Evolutionary conservation across 495 filamentous ascomycete species (phyloP), one percentile per base, ranked within the genome.

Genomic region (Aspergillus asperescens): DNA sequence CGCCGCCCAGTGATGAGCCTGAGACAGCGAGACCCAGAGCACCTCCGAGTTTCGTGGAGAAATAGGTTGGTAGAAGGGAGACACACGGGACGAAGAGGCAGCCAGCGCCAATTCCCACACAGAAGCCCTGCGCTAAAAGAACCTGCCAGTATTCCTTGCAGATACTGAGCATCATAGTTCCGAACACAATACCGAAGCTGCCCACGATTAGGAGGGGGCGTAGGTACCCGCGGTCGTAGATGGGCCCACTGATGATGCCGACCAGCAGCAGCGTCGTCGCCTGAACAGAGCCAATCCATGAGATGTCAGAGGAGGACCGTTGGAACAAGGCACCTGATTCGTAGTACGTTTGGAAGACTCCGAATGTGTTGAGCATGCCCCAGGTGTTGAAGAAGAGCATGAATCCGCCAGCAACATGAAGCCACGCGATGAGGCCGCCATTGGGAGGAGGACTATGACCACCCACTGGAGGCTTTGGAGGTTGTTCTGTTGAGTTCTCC

Each of bases 151-250:
- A 77, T 0, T 52, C 16, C 0, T 44, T 48, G 12, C 64, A 64
- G 4, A 75, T 58, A 46, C 68, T 72, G 10, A 71, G 62, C 52
- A 75, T 73, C 49, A 82, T 66, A 15, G 73, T 58, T 0, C 75
- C 75, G 27, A 77, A 65, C 35, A 75, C 60, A 7, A 64, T 47
- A 13, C 60, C 9, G 23, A 67, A 60, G 24, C 54, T 56, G 8
- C 66, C 70, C 1, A 56, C 52, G 3, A 63, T 7, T 1, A 84
- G 57, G 0, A 84, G 62, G 0, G 53, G 18, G 7, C 68, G 68
- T 18, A 84, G 69, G 60, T 84, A 80, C 20, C 82, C 83, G 0
- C 68, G 57, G 55, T 87, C 81, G 51, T 80, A 82, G 42, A 81
- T 55, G 0, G 80, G 81, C 0, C 83, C 84, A 0, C 73, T 64